Base-by-base conservation (phyloP, 2,329 filamentous ascomycete species). In the Whalleya microplaca region DNA sequence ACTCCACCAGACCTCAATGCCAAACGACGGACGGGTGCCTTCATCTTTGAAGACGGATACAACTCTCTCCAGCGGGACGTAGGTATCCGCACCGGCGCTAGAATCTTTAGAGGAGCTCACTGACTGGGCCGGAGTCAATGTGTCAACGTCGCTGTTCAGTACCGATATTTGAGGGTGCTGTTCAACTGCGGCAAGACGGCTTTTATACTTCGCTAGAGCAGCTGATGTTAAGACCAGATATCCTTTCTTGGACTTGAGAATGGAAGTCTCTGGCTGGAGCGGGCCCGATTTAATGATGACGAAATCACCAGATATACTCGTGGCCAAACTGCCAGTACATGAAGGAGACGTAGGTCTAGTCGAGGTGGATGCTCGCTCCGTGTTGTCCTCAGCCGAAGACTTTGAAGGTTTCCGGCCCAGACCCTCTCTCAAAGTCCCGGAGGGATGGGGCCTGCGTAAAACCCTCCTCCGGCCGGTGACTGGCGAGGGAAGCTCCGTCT, bases 1-100 rank as follows among this genome's bases (percentile, higher is more conserved):
- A 55, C 76, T 78, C 82, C 82, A 85, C 81, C 82, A 85, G 1
- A 84, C 73, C 64, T 85, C 82, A 48, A 85, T 68, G 5, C 80
- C 80, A 44, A 80, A 82, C 6, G 78, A 76, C 12, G 80, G 76
- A 45, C 77, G 75, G 1, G 76, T 75, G 43, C 76, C 77, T 63
- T 84, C 81, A 27, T 81, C 78, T 27, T 76, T 76, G 59, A 83
- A 84, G 2, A 77, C 76, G 2, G 82, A 79, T 40, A 85, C 78
- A 21, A 85, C 74, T 40, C 75, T 77, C 16, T 78, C 74, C 7
- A 84, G 69, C 0, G 82, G 80, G 7, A 85, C 76, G 47, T 79
- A 75, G 29, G 81, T 45, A 21, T 72, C 68, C 65, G 67, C 58
- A 9, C 53, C 45, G 12, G 49, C 41, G 23, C 52, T 48, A n/a